Evolutionary conservation across 2,329 filamentous ascomycete species (phyloP), one percentile per base, ranked within the genome.

Genomic region (Colletotrichum sublineola): DNA sequence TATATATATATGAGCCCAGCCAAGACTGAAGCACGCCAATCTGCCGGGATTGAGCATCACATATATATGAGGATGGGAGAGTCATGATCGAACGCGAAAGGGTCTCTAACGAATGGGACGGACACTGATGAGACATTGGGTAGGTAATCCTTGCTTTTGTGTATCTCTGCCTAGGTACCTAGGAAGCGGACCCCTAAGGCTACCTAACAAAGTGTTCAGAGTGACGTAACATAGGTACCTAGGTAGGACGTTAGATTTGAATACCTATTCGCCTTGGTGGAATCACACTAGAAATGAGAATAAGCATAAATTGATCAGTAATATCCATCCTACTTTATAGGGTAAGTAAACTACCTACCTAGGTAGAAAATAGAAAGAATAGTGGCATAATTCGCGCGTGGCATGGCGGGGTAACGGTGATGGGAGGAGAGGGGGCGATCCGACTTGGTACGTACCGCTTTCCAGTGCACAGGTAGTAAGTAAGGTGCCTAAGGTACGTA

Each of bases 1-100:
- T 24, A 24, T 24, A 24, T 24, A 24, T 24, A 24, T 44, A 56
- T 71, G 68, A 52, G 24, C 29, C 67, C 42, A 40, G 40, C 29
- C 11, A 38, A 52, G 44, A 52, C 55, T 29, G 31, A n/a, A 42
- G 24, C 24, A 33, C 9, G 29, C 15, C 31, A 20, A 20, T 20
- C 33, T 14, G 48, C 31, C n/a, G 44, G 46, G 63, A 14, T 14
- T 33, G 48, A 42, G 15, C 18, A 40, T 12, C 63, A 38, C 48
- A n/a, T 40, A 15, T 46, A 24, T 24, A 52, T 48, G 38, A 58
- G 42, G 15, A 31, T 38, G 24, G 48, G 3, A 48, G 31, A 24
- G 62, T 24, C 14, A 11, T 7, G 4, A 53, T 11, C 14, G 29
- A 18, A 11, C 20, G 29, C n/a, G 9, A 18, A 29, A 57, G 20